These are phyloP conservation scores for Amanita inopinata DNA, from an alignment of 768 basidiomycete genomes.

Conservation along the genomic window DNA sequence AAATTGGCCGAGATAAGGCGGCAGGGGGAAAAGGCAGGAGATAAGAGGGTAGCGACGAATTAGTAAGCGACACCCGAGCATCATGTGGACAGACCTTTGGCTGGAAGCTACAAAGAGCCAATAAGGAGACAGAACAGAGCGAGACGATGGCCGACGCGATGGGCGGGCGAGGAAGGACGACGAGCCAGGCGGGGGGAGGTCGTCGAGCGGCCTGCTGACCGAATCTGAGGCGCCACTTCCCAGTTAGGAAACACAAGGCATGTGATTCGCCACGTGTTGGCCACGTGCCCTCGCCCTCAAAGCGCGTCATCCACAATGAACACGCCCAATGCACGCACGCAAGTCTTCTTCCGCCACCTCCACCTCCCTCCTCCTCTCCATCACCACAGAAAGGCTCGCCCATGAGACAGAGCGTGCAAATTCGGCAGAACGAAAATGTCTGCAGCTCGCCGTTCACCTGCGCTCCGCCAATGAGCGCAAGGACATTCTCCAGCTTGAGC, in stretches of 20 bases:
- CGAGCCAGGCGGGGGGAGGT: background rate
- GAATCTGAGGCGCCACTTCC: background rate
- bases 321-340: background rate
- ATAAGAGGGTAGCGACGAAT: slow-evolving; percentile 1
- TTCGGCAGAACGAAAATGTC: slow-evolving; percentile 24
- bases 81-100: background rate
- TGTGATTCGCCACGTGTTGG: slow-evolving; percentile 4
- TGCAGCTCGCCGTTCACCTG: slow-evolving; percentile 23
- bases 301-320: background rate
- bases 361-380: slow-evolving; percentile 4
- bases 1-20: slow-evolving; percentile 10
- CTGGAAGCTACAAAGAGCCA: too few relatives aligned
- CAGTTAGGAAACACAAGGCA: slow-evolving; percentile 2
- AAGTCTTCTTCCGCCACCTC: slow-evolving; percentile 1
- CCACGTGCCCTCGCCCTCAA: background rate
- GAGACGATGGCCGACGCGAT: background rate
- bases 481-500: slow-evolving; percentile 19
- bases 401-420: slow-evolving; percentile 30
- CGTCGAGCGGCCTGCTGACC: background rate
- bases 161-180: background rate
- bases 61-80: background rate
- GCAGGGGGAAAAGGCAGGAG: slow-evolving; percentile 3
- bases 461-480: slow-evolving; percentile 23
- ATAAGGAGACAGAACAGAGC: too few relatives aligned
- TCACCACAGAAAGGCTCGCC: slow-evolving; percentile 13